Evolutionary conservation across 2,329 filamentous ascomycete species (phyloP).

Genomic region (Aspergillus alliaceus): DNA sequence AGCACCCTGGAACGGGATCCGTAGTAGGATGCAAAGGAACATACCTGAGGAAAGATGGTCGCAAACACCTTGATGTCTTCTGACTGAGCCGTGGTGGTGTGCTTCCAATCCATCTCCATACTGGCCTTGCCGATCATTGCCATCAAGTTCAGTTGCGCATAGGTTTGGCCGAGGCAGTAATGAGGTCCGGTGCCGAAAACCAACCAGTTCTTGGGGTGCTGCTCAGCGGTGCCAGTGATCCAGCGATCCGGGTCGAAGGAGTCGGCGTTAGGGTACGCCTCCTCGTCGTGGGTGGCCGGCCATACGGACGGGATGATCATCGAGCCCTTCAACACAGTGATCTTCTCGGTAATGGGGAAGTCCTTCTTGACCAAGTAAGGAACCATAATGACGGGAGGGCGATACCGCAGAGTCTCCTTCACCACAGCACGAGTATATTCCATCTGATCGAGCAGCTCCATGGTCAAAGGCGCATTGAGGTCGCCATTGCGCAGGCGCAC

Average conservation of each 20-base stretch:
- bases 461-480: constrained; percentile 65
- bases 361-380: constrained; percentile 93
- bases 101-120: constrained; percentile 83
- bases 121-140: constrained; percentile 88
- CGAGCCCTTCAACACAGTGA: constrained; percentile 90
- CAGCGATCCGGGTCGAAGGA: constrained; percentile 88
- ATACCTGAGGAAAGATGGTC: constrained; percentile 92
- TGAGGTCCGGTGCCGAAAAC: constrained; percentile 95
- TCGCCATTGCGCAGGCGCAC: constrained; percentile 73
- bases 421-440: constrained; percentile 89
- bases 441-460: constrained; percentile 87
- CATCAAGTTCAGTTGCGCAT: constrained; percentile 85
- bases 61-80: constrained; percentile 99
- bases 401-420: constrained; percentile 87
- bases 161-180: constrained; percentile 93
- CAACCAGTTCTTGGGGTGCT: constrained; percentile 92
- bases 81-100: constrained; percentile 76
- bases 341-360: constrained; percentile 83
- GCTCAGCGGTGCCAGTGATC: constrained; percentile 84
- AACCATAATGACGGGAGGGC: constrained; percentile 95
- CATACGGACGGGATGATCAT: constrained; percentile 95
- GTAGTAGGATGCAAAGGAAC: background rate
- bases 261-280: constrained; percentile 88
- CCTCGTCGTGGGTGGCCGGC: constrained; percentile 85
- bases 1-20: constrained; percentile 10